Percentiles rank a stretch among this genome's conserved stretches.
phyloP scores from a whole-genome alignment of 1,139 yeast genomes.

The Meyerozyma elateridarum region DNA sequence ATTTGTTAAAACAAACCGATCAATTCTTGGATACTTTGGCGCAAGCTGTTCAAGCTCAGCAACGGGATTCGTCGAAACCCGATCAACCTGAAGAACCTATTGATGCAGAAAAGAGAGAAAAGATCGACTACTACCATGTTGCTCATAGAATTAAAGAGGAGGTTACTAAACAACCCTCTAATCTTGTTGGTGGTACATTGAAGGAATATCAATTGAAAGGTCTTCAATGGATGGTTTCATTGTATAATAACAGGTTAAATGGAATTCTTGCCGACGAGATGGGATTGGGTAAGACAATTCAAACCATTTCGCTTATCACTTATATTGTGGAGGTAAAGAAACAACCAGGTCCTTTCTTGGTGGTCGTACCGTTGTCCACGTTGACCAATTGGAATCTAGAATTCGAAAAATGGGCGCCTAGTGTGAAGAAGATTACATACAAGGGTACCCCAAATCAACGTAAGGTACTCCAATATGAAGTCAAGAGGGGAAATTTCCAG shows the following conservation, averaged over 20 bases:
- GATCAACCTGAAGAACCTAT: slow-evolving; percentile 20
- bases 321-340: slow-evolving; percentile 67
- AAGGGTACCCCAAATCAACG: slow-evolving; percentile 74
- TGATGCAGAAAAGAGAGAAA: slow-evolving; percentile 50
- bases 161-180: slow-evolving; percentile 57
- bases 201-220: slow-evolving; percentile 95
- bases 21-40: slow-evolving; percentile 72
- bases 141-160: slow-evolving; percentile 72
- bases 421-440: slow-evolving; percentile 60
- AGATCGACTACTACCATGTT: slow-evolving; percentile 72
- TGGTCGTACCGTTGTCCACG: slow-evolving; percentile 80
- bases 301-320: slow-evolving; percentile 72
- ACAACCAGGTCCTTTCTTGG: slow-evolving; percentile 66
- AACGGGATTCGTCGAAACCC: slow-evolving; percentile 45
- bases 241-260: slow-evolving; percentile 86
- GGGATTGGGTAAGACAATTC: slow-evolving; percentile 90
- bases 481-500: slow-evolving; percentile 65
- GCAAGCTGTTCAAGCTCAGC: slow-evolving; percentile 73
- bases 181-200: slow-evolving; percentile 78
- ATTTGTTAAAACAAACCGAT: slow-evolving; percentile 71
- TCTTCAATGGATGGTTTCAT: slow-evolving; percentile 96
- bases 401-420: slow-evolving; percentile 85
- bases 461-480: slow-evolving; percentile 57
- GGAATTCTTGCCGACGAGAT: slow-evolving; percentile 95
- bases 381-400: slow-evolving; percentile 82